Conservation (phyloP, 2,329 filamentous ascomycete genomes). For the Penicillium oxalicum region DNA sequence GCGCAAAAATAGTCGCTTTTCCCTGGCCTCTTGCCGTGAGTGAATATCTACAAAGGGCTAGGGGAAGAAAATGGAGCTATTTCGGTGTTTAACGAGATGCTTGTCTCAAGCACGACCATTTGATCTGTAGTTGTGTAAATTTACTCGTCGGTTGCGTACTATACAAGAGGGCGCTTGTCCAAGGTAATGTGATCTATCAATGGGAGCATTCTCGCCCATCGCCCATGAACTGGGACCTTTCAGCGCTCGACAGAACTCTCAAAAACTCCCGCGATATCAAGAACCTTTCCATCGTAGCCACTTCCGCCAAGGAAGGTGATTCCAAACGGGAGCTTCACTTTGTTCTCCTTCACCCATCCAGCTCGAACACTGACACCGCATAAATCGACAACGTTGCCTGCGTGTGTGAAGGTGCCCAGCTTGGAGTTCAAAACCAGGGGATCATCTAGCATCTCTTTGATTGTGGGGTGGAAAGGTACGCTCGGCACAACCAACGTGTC, state of each 20-base stretch:
- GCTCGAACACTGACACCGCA: background rate
- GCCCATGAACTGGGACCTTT: no score
- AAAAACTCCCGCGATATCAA: background rate
- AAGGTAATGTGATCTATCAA: no score
- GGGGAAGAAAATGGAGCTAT: no score
- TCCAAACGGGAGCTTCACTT: background rate
- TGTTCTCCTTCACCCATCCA: background rate
- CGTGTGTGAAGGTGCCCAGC: background rate
- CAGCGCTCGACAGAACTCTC: background rate
- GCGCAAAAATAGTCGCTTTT: background rate
- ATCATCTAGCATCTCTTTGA: background rate
- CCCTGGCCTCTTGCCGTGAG: background rate
- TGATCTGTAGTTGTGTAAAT: no score
- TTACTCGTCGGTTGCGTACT: no score
- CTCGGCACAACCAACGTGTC: background rate
- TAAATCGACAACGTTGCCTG: background rate
- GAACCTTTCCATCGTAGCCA: background rate
- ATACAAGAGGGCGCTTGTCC: no score
- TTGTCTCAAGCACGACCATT: no score
- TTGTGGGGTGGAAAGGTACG: background rate
- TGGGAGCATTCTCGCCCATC: no score
- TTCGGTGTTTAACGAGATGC: no score
- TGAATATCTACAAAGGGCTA: background rate
- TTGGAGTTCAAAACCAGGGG: background rate
- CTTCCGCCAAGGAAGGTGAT: background rate